Evolutionary conservation across 2,329 filamentous ascomycete species (phyloP).

Genomic region (Byssoonygena ceratinophila): DNA sequence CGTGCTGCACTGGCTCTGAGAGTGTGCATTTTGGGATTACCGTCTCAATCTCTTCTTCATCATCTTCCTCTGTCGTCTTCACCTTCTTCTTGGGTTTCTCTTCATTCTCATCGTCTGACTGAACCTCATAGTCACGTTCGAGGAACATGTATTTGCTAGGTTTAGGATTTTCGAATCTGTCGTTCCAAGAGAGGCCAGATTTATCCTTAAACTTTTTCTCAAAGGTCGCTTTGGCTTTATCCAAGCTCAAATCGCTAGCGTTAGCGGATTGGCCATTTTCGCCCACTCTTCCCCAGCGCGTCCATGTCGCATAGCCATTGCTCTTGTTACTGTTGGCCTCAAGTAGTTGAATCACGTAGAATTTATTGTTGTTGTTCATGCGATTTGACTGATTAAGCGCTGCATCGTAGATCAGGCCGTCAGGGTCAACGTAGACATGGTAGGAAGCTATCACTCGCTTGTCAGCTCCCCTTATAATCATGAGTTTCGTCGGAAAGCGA

Average conservation of each 20-base stretch:
- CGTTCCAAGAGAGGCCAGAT: conserved; percentile 42
- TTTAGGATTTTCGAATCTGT: conserved; percentile 42
- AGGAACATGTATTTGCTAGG: conserved; percentile 63
- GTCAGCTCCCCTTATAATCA: background rate
- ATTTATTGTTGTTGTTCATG: conserved; percentile 67
- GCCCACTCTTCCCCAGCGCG: conserved; percentile 68
- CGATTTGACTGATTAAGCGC: conserved; percentile 69
- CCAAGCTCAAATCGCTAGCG: conserved; percentile 32
- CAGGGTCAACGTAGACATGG: conserved; percentile 54
- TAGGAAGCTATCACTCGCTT: conserved; percentile 13
- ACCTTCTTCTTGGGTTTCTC: conserved; percentile 22
- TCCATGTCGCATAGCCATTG: conserved; percentile 55
- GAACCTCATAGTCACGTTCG: conserved; percentile 61
- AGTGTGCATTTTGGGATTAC: conserved; percentile 48
- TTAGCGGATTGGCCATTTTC: conserved; percentile 40
- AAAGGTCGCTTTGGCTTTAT: conserved; percentile 37
- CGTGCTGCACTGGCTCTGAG: conserved; percentile 48
- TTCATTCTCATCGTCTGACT: conserved; percentile 41
- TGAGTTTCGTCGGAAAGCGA: background rate
- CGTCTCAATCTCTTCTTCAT: conserved; percentile 28
- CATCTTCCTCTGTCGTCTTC: conserved; percentile 22
- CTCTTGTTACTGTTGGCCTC: conserved; percentile 22
- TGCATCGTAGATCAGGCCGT: conserved; percentile 63
- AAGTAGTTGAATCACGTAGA: conserved; percentile 64
- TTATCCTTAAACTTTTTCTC: conserved; percentile 50